phyloP scores from a whole-genome alignment of 805 yeast genomes.

The Wickerhamomyces chambardii region DNA sequence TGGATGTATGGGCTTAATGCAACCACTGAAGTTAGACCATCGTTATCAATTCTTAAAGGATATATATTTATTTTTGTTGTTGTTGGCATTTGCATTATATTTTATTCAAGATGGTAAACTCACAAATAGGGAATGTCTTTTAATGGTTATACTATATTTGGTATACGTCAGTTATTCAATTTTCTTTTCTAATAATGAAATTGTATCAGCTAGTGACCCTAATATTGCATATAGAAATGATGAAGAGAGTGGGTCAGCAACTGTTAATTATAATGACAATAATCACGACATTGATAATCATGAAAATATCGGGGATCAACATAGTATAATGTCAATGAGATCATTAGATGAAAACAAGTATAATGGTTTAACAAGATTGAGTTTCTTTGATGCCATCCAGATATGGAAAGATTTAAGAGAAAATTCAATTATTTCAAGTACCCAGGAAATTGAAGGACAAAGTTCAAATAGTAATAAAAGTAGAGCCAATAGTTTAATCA shows the following conservation, averaged over 20 bases:
- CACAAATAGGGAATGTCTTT: slow-evolving; percentile 42
- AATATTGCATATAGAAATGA: no score
- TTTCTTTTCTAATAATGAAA: slow-evolving; percentile 32
- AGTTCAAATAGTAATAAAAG: no score
- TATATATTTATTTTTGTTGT: slow-evolving; percentile 39
- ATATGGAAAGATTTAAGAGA: slow-evolving; percentile 14
- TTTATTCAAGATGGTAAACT: slow-evolving; percentile 49
- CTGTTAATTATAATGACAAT: no score
- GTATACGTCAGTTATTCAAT: slow-evolving; percentile 43
- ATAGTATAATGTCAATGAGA: not conserved
- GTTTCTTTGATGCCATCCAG: slow-evolving; percentile 28
- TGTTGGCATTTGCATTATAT: slow-evolving; percentile 40
- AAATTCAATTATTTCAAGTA: no score
- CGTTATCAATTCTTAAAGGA: slow-evolving; percentile 48
- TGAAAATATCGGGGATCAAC: no score
- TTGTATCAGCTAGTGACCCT: slow-evolving; percentile 12
- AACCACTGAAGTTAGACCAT: slow-evolving; percentile 53
- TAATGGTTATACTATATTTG: slow-evolving; percentile 48
- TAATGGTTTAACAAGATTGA: slow-evolving; percentile 19
- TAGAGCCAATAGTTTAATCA: no score
- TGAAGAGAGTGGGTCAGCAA: no score
- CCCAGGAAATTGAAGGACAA: no score
- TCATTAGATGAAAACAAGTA: slow-evolving; percentile 12
- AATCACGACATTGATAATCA: no score
- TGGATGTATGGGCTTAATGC: slow-evolving; percentile 66